Evolutionary conservation across 768 basidiomycete species (phyloP).

Genomic region (Xanthoconium stramineum): DNA sequence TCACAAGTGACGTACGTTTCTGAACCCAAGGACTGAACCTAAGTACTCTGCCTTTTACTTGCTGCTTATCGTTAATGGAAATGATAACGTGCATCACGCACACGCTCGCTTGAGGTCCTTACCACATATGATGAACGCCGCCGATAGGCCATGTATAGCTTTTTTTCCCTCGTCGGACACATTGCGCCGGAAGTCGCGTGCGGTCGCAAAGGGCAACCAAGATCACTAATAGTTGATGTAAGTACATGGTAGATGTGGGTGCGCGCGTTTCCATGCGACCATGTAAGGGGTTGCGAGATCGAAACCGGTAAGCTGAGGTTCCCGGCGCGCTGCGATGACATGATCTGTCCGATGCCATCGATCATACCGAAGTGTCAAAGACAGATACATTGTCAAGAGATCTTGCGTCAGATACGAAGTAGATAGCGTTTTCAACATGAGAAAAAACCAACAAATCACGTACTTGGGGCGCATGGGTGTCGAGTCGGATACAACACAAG

Average conservation of each 20-base stretch:
- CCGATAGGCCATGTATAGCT: not conserved
- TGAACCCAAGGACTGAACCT: no score
- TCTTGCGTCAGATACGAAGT: slow-evolving; percentile 4
- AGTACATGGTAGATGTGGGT: not conserved
- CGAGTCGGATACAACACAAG: not conserved
- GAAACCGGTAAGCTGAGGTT: not conserved
- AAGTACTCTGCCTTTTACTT: no score
- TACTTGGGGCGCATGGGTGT: not conserved
- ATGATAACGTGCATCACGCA: no score
- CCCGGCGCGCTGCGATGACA: not conserved
- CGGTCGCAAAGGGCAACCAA: not conserved
- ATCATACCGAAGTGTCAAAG: slow-evolving; percentile 3
- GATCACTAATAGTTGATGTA: not conserved
- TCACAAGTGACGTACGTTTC: no score
- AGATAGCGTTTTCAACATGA: not conserved
- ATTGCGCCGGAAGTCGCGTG: not conserved
- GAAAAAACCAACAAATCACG: slow-evolving; percentile 2
- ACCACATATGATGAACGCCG: not conserved
- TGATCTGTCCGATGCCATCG: slow-evolving; percentile 1
- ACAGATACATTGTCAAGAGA: not conserved
- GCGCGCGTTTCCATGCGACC: not conserved
- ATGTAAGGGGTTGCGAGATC: not conserved
- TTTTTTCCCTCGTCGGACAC: not conserved
- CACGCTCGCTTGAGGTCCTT: no score
- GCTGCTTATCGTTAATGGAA: no score